Evolutionary conservation across 495 filamentous ascomycete species (phyloP), one percentile per base, ranked within the genome.

Genomic region (Bathelium albidoporum): DNA sequence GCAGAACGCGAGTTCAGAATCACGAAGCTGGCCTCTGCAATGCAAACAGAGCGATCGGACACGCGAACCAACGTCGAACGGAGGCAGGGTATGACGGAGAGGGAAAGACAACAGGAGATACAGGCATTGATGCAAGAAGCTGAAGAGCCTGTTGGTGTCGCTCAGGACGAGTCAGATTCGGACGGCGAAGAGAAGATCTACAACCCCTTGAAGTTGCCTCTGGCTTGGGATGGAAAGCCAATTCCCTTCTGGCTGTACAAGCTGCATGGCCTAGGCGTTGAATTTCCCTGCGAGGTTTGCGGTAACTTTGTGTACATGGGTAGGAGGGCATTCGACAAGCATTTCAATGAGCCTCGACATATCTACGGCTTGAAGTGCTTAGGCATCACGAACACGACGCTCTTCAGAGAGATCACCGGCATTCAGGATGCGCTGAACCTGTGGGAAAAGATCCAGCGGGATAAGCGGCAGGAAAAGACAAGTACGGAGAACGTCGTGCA

Each of bases 181-280:
- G 81, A 85, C 41, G 80, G 74, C 3, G 88, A 91, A 28, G 90
- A 94, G 63, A 91, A 85, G 66, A 87, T 97, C 64, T 96, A 97
- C 81, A 98, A 98, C 72, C 94, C 94, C 1, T 81, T 97, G 64
- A 98, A 98, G 69, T 79, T 98, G 9, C 94, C 94, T 5, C 80
- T 97, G 20, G 92, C 90, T 3, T 98, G 94, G 94, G 94, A 98
- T 68, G 93, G 95, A 39, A 97, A 97, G 72, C 94, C 94, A 18
- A 98, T 98, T 69, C 94, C 94, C 16, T 97, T 92, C 79, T 98
- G 94, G 94, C 84, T 98, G 1, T 98, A 97, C 81, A 93, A 96
- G 70, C 80, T 98, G 18, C 94, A 98, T 71, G 94, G 94, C 14
- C 80, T 98, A 10, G 94, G 94, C 10, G 91, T 96, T 39, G 94